Percentiles rank a stretch among this genome's conserved stretches.
phyloP scores from a whole-genome alignment of 768 basidiomycete genomes.

The Porpolomopsis calyptriformis region DNA sequence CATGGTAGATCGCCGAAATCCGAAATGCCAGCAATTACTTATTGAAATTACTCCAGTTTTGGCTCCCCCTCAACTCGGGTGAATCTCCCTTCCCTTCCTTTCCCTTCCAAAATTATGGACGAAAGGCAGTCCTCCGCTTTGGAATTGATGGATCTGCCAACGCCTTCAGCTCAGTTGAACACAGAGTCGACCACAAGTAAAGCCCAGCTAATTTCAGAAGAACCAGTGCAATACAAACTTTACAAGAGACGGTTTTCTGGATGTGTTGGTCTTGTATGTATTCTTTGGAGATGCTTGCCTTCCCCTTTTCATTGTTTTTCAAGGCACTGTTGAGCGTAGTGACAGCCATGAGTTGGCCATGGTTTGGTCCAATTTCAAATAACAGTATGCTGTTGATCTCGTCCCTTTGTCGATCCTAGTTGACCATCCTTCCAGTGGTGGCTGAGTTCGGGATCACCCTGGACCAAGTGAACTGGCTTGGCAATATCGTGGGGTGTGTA shows the following conservation, averaged over 20 bases:
- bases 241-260: constrained; percentile 66
- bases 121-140: background rate
- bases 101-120: too few relatives aligned
- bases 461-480: constrained; percentile 71
- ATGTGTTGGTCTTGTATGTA: constrained; percentile 46
- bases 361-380: constrained; percentile 79
- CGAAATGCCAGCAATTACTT: too few relatives aligned
- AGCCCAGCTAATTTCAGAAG: background rate
- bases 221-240: constrained; percentile 37
- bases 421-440: constrained; percentile 33
- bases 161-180: too few relatives aligned
- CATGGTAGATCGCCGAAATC: too few relatives aligned
- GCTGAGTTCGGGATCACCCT: constrained; percentile 58
- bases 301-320: background rate
- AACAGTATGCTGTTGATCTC: constrained; percentile 35
- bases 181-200: too few relatives aligned
- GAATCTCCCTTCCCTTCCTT: too few relatives aligned
- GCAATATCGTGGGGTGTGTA: constrained; percentile 51
- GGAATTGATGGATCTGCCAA: background rate
- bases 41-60: too few relatives aligned
- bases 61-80: too few relatives aligned
- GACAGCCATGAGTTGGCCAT: constrained; percentile 60
- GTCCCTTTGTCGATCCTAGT: background rate
- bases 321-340: constrained; percentile 56
- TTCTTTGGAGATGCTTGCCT: background rate